Percentiles rank a stretch among this genome's conserved stretches.
phyloP scores from a whole-genome alignment of 768 basidiomycete species.

The Kondoa malvinella region DNA sequence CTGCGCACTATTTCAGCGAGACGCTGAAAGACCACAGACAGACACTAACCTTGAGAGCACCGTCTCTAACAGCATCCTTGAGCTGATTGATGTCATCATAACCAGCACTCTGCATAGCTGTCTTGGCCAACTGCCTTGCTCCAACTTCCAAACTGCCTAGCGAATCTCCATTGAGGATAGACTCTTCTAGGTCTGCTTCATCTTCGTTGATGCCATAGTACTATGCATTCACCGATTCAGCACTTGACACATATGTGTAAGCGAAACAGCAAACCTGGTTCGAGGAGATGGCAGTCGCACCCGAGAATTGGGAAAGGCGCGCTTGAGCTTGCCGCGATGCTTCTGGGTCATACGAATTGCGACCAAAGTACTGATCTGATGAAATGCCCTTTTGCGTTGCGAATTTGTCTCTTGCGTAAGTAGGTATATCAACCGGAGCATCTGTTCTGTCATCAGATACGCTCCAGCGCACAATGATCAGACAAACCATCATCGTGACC shows the following conservation, averaged over 20 bases:
- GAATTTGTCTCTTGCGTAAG: constrained; percentile 75
- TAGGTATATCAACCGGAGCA: constrained; percentile 27
- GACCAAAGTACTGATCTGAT: constrained; percentile 91
- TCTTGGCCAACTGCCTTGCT: constrained; percentile 57
- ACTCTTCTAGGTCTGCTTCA: constrained; percentile 38
- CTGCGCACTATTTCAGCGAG: not conserved
- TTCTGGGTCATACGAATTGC: constrained; percentile 65
- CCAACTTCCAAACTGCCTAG: constrained; percentile 45
- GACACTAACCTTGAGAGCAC: constrained; percentile 58
- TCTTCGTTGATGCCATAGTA: constrained; percentile 84
- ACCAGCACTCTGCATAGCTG: constrained; percentile 39
- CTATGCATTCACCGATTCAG: constrained; percentile 34
- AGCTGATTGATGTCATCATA: constrained; percentile 43
- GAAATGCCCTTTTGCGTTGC: constrained; percentile 88
- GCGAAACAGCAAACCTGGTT: constrained; percentile 33
- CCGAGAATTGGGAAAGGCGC: constrained; percentile 68
- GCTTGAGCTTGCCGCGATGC: constrained; percentile 57
- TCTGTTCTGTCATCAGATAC: not conserved
- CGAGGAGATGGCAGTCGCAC: constrained; percentile 44
- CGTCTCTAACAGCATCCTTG: constrained; percentile 61
- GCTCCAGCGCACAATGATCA: not conserved
- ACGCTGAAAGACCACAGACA: not conserved
- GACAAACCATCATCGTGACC: constrained; percentile 31
- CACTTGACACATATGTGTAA: not conserved
- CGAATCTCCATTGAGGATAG: constrained; percentile 38